Percentiles rank a stretch among this genome's conserved stretches.
Evolutionary conservation across 345 rosid species (phyloP).

Genomic region (Raphanus sativus): DNA sequence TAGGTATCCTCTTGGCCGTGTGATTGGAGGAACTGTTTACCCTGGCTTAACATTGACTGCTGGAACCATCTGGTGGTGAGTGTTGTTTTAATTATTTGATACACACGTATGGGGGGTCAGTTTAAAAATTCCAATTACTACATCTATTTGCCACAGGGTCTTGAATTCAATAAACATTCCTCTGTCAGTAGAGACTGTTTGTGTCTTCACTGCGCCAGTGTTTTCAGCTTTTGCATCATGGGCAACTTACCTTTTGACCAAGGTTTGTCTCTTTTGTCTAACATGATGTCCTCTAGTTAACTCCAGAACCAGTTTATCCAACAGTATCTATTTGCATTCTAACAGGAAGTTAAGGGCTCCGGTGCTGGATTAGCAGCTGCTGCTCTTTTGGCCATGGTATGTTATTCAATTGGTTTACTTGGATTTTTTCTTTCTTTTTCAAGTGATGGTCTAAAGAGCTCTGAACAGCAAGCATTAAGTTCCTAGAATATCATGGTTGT

Average conservation of each 20-base stretch:
- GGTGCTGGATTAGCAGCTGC: slow-evolving; percentile 99
- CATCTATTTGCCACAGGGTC: slow-evolving; percentile 49
- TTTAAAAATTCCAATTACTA: not conserved
- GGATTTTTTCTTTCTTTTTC: slow-evolving; percentile 12
- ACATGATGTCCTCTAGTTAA: slow-evolving; percentile 6
- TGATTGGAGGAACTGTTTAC: slow-evolving; percentile 98
- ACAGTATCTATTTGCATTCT: slow-evolving; percentile 30
- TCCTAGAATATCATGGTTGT: not conserved
- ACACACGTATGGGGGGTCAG: not conserved
- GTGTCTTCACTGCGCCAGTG: slow-evolving; percentile 94
- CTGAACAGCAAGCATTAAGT: slow-evolving; percentile 3
- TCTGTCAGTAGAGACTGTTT: slow-evolving; percentile 95
- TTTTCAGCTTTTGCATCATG: slow-evolving; percentile 98
- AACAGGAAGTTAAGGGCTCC: slow-evolving; percentile 85
- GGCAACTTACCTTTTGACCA: slow-evolving; percentile 92
- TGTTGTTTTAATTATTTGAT: slow-evolving; percentile 17
- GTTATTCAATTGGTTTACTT: slow-evolving; percentile 34
- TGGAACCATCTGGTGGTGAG: slow-evolving; percentile 94
- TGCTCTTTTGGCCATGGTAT: slow-evolving; percentile 93
- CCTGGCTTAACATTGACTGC: slow-evolving; percentile 97
- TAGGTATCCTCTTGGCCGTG: slow-evolving; percentile 95
- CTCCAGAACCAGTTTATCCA: slow-evolving; percentile 4
- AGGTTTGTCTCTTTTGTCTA: slow-evolving; percentile 51
- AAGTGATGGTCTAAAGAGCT: not conserved
- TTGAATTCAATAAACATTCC: slow-evolving; percentile 83